Evolutionary conservation across 306 rosid species (phyloP).

Genomic region (Quercus gilva): DNA sequence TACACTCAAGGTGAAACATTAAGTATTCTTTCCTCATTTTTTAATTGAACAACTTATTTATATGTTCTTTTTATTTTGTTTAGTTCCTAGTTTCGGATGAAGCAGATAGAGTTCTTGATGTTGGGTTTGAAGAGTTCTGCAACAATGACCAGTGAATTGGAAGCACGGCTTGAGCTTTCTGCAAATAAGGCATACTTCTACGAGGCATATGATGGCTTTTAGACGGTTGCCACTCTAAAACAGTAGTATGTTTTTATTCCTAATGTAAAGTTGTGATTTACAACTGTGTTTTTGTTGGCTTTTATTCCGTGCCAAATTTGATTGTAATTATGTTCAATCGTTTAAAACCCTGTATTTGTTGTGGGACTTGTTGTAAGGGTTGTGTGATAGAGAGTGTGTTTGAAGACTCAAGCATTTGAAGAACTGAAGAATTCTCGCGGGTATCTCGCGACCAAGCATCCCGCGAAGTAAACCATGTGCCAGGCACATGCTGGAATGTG

Average conservation of each 20-base stretch:
- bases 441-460: no score
- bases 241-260: conserved; percentile 68
- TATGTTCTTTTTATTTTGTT: conserved; percentile 6
- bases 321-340: no score
- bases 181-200: conserved; percentile 63
- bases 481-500: no score
- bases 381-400: no score
- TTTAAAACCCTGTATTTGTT: no score
- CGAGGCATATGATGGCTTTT: conserved; percentile 78
- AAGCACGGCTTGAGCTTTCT: conserved; percentile 60
- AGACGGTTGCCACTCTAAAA: conserved; percentile 70
- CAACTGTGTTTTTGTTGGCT: no score
- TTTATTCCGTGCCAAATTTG: no score
- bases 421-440: no score
- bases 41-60: not conserved
- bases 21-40: not conserved
- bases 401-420: no score
- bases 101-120: conserved; percentile 85
- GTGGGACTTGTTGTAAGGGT: no score
- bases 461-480: no score
- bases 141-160: conserved; percentile 59
- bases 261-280: no score
- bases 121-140: conserved; percentile 84
- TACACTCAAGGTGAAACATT: not conserved
- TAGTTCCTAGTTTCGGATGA: conserved; percentile 88